These are phyloP conservation scores for Candida boidinii DNA, from an alignment of 805 yeast species.

Conservation along the genomic window DNA sequence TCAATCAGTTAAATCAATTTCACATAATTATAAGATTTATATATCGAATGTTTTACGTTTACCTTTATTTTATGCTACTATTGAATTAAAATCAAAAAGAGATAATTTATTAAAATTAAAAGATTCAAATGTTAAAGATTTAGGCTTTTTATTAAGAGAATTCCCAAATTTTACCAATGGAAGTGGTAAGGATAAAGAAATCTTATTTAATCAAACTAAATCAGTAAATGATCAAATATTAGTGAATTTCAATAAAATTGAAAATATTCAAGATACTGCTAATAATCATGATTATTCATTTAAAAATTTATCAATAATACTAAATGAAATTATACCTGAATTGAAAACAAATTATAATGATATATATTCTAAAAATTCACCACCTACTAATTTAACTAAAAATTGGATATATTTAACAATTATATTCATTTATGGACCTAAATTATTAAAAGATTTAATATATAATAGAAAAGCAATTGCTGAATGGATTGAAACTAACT, in stretches of 20 bases:
- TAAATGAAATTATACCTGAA: constrained; percentile 3
- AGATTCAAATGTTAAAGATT: constrained; percentile 21
- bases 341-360: constrained; percentile 1
- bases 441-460: constrained; percentile 32
- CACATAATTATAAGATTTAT: constrained; percentile 11
- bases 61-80: constrained; percentile 26
- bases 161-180: constrained; percentile 21
- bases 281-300: not conserved
- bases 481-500: constrained; percentile 47
- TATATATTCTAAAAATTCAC: constrained; percentile 9
- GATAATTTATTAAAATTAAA: constrained; percentile 13
- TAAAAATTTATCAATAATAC: not conserved
- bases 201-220: not conserved
- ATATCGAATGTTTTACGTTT: constrained; percentile 24
- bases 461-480: constrained; percentile 44
- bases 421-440: constrained; percentile 44
- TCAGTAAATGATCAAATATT: not conserved
- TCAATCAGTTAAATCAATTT: constrained; percentile 4
- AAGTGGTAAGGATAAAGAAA: not conserved
- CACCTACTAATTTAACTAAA: constrained; percentile 37
- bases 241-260: not conserved
- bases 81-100: constrained; percentile 20
- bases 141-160: constrained; percentile 28
- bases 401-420: constrained; percentile 49
- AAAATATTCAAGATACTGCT: not conserved